These are phyloP conservation scores for Fagopyrum tataricum DNA, from an alignment of 148 eudicot species.

Conservation along the genomic window DNA sequence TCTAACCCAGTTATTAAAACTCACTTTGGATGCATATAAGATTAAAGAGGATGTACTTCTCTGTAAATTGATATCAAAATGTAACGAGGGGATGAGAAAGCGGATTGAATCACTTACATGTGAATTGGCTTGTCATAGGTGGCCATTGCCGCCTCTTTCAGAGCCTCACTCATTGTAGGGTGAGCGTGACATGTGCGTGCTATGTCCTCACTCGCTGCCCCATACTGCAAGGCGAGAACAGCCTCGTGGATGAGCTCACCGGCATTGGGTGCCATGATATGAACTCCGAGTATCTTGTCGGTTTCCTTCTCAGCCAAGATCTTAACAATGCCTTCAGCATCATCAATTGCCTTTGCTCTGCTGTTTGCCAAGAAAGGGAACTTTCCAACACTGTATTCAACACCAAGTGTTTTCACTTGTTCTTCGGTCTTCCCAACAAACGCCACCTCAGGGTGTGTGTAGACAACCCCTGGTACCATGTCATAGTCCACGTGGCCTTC, in stretches of 20 bases:
- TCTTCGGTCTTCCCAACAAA: slow-evolving; percentile 93
- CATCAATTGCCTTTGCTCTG: slow-evolving; percentile 94
- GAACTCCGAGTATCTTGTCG: slow-evolving; percentile 87
- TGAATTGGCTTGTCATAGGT: slow-evolving; percentile 40
- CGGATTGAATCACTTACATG: slow-evolving; percentile 22
- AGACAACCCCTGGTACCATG: slow-evolving; percentile 86
- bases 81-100: background rate
- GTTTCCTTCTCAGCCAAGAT: slow-evolving; percentile 82
- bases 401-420: slow-evolving; percentile 76
- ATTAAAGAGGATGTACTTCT: slow-evolving; percentile 1
- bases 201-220: slow-evolving; percentile 94
- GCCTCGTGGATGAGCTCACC: slow-evolving; percentile 97
- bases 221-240: slow-evolving; percentile 69
- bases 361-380: slow-evolving; percentile 91
- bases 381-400: slow-evolving; percentile 71
- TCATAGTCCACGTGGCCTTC: slow-evolving; percentile 94
- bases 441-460: slow-evolving; percentile 95
- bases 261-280: slow-evolving; percentile 89
- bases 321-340: slow-evolving; percentile 92
- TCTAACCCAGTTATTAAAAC: slow-evolving; percentile 1
- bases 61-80: background rate
- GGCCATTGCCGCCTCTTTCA: slow-evolving; percentile 94
- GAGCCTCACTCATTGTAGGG: slow-evolving; percentile 99
- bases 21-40: slow-evolving; percentile 7
- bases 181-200: slow-evolving; percentile 99